Evolutionary conservation across 2,329 filamentous ascomycete species (phyloP), one percentile per base, ranked within the genome.

Genomic region (Eutypa lata): DNA sequence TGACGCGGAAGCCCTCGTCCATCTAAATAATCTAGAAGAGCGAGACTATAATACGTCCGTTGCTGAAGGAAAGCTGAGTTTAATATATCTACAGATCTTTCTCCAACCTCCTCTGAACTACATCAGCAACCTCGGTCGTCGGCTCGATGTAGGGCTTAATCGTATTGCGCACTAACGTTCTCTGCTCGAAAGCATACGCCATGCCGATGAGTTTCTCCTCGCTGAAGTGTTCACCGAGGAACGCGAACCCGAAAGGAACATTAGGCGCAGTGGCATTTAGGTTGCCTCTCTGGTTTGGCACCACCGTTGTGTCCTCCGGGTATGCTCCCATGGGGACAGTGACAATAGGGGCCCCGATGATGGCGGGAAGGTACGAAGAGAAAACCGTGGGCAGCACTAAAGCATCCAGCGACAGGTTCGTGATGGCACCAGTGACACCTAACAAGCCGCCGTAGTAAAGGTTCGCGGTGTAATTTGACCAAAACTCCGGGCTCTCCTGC

Each of bases 131-230:
- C 26, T 46, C 26, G 13, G 26, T 47, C 26, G 10, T 37, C n/a
- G 49, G 49, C 16, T 46, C 19, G 18, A 46, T 22, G 18, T 50
- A 50, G 6, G 42, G 49, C 18, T 50, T 31, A 31, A 40, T 50
- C 8, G 40, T 46, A 31, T 46, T 40, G 42, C 49, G 42, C 4
- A 22, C 38, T 18, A 22, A 21, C 18, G 69, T 86, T 57, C 75
- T 71, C 71, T 87, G 82, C 72, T 90, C 87, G 68, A 83, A 88
- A 3, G 83, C 85, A 72, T 86, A 89, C 7, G 85, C 87, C 63
- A 84, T 78, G 0, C 80, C 81, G 53, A 90, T 81, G 58, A 90
- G 62, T 28, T 68, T 74, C 60, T 79, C 80, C 66, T 90, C 87
- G 35, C 75, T 80, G 72, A 81, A 90, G 47, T 75, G 76, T 2